These are phyloP conservation scores for Mortierella hygrophila DNA, from an alignment of 192 early-diverging fungal species.

Conservation along the genomic window DNA sequence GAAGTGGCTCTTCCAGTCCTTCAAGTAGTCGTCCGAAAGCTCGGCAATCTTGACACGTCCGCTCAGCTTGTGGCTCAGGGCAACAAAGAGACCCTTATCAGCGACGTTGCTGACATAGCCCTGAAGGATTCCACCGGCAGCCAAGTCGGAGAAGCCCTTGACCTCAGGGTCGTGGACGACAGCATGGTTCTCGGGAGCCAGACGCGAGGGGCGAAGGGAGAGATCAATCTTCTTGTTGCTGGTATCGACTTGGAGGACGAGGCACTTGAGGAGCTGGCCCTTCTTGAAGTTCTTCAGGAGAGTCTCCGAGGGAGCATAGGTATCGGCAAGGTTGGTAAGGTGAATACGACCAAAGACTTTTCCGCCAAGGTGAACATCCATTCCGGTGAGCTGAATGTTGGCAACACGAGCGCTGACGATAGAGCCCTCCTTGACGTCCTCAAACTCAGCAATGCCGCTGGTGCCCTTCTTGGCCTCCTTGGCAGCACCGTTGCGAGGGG, in stretches of 20 bases:
- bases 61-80: conserved; percentile 68
- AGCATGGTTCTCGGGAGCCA: conserved; percentile 53
- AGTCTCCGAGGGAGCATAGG: conserved; percentile 32
- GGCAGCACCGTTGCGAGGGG: background rate
- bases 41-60: conserved; percentile 90
- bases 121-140: conserved; percentile 73
- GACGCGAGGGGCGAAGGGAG: conserved; percentile 71
- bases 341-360: conserved; percentile 70
- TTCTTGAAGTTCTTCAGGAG: conserved; percentile 63
- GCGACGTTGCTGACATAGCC: conserved; percentile 82
- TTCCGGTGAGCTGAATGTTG: conserved; percentile 60
- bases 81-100: conserved; percentile 82
- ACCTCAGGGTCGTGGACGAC: conserved; percentile 63
- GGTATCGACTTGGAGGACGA: conserved; percentile 69
- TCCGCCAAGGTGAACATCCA: conserved; percentile 70
- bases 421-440: conserved; percentile 67
- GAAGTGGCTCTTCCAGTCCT: conserved; percentile 85
- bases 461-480: conserved; percentile 31
- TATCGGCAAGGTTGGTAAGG: conserved; percentile 68
- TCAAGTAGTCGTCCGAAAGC: conserved; percentile 87
- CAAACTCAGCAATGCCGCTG: conserved; percentile 41
- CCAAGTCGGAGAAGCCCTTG: conserved; percentile 65
- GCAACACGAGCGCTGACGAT: conserved; percentile 68
- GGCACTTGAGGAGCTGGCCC: conserved; percentile 82
- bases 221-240: conserved; percentile 71